Base-by-base conservation (phyloP, 495 filamentous ascomycete species). In the Chaetomium tenue region DNA sequence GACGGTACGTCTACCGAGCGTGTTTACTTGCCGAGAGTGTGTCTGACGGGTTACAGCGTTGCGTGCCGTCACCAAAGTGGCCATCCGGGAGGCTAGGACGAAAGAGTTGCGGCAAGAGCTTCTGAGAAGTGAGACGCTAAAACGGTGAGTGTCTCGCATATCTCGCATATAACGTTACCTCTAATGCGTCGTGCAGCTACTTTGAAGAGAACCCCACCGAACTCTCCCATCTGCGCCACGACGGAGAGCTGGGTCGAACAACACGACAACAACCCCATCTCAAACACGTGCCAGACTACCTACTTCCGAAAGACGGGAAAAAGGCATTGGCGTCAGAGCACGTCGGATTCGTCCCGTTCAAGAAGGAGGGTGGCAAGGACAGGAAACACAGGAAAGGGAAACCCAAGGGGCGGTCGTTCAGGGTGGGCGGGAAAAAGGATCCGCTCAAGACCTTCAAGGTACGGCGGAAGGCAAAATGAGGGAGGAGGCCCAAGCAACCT, bases 121-220 rank as follows among this genome's bases (percentile, higher is more conserved):
- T 33, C 79, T 97, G 63, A 92, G 93, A 74, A 92, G 88, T 68
- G 93, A 97, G 74, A 97, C 95, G 72, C 77, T 98, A 61, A 93
- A 93, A 76, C 83, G 94, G 69, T 72, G 53, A 56, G 63, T 67
- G 23, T 51, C 20, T 12, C 51, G n/a, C 44, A 40, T 58, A 18
- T n/a, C 8, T 20, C 1, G 26, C 33, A 11, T 8, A 13, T 42
- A 7, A n/a, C 18, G 5, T 18, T 5, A 16, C 33, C 18, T 16
- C 22, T 33, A 25, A 44, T 15, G 67, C 46, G 55, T 3, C 9
- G 9, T 47, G 23, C 20, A 71, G 73, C 23, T 91, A 96, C 78
- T 98, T 97, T 71, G 94, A 98, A 72, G 94, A 99, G 76, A 97
- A 98, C 74, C 94, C 94, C 0, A 86, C 87, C 9, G 93, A 97